These are phyloP conservation scores for Periconia macrospinosa DNA, from an alignment of 2,329 filamentous ascomycete genomes.

Conservation along the genomic window DNA sequence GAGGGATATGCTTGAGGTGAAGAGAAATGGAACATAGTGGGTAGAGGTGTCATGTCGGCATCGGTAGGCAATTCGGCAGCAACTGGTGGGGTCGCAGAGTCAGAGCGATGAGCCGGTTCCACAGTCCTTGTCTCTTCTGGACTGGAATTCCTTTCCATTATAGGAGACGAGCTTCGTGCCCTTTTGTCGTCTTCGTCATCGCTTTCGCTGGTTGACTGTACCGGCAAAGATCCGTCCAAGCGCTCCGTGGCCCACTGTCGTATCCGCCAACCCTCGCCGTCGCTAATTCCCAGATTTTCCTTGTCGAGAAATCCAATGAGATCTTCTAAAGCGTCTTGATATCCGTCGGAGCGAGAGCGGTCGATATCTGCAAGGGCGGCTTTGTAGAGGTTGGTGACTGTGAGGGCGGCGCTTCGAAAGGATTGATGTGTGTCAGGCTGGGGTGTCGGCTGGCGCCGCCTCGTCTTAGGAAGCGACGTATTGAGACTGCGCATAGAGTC, in stretches of 20 bases:
- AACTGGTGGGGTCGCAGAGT: constrained; percentile 44
- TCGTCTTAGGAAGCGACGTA: constrained; percentile 42
- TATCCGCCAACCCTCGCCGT: constrained; percentile 74
- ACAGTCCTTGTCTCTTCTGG: constrained; percentile 43
- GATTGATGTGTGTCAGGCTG: constrained; percentile 70
- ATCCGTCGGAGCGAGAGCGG: constrained; percentile 76
- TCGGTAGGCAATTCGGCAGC: constrained; percentile 38
- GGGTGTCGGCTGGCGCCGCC: constrained; percentile 25
- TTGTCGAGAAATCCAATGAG: constrained; percentile 83
- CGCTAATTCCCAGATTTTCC: constrained; percentile 74
- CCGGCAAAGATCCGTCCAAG: constrained; percentile 63
- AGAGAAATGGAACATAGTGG: constrained; percentile 67
- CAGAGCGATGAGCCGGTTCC: constrained; percentile 23
- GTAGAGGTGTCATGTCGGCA: constrained; percentile 31
- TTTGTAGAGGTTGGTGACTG: constrained; percentile 96
- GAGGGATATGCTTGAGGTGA: constrained; percentile 62
- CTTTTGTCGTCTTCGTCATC: constrained; percentile 63
- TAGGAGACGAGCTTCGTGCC: constrained; percentile 62
- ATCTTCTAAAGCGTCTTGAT: constrained; percentile 92
- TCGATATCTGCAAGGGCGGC: constrained; percentile 78
- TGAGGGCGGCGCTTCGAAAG: constrained; percentile 90
- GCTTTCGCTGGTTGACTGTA: constrained; percentile 61
- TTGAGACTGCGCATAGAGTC: constrained; percentile 48
- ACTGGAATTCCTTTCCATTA: constrained; percentile 55
- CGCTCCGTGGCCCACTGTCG: constrained; percentile 71